Base-by-base conservation (phyloP, 1,139 yeast species). In the Meyerozyma smithsonii region DNA sequence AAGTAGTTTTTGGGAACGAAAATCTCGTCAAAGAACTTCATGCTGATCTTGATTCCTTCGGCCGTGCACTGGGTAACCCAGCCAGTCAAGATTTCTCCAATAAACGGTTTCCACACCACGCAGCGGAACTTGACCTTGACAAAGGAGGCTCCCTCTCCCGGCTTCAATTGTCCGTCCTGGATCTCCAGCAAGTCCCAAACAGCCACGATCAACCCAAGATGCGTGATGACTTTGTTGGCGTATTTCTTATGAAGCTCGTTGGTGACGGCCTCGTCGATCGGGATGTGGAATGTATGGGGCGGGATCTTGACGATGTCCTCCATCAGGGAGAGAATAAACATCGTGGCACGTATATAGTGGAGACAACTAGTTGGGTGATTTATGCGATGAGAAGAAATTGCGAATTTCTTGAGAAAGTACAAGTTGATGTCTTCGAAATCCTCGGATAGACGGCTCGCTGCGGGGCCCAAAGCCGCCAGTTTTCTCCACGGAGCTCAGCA, bases 101-200 rank as follows among this genome's bases (percentile, higher is more conserved):
- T 81, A 60, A 90, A 89, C 1, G 98, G 98, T 50, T 92, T 84
- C 73, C 95, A 92, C 2, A 92, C 84, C 15, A 90, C 69, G 38
- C 85, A 70, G 39, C 97, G 65, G 55, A 89, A 87, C 41, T 69
- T 74, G 14, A 84, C 86, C 46, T 82, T 85, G 35, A 89, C 81
- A 52, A 74, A 90, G 2, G 92, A 75, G 1, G 92, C 89, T 5
- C 98, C 98, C 60, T 92, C 97, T n/a, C 98, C 97, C 2, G 96
- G 96, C 52, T 82, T 84, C 47, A 92, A 71, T 45, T 87, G 70
- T 2, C 97, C 98, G 52, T 92, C 97, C 41, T 86, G 86, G 34
- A 85, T 81, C 23, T 77, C 77, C 42, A 82, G 65, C 4, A 94
- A 59, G 57, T 94, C 98, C 81, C 92, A 92, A 20, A 90, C 72